These are phyloP conservation scores for Gossypium turneri DNA, from an alignment of 345 rosid species.

Conservation along the genomic window DNA sequence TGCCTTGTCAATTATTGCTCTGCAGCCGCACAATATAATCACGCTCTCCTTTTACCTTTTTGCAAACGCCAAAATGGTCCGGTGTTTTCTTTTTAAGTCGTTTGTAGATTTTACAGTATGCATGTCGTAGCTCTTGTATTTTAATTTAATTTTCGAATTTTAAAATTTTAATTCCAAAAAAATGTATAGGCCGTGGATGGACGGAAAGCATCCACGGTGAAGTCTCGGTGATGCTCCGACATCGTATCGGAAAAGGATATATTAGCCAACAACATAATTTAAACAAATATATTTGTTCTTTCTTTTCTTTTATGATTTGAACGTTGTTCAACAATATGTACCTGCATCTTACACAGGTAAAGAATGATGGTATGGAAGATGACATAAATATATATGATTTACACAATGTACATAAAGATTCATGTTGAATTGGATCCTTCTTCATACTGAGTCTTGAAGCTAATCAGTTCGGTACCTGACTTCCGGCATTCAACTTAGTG, in stretches of 20 bases:
- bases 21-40: background rate
- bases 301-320: background rate
- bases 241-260: no score
- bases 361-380: background rate
- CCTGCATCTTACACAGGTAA: background rate
- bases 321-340: background rate
- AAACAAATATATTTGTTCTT: background rate
- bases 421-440: background rate
- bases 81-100: background rate
- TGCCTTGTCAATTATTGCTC: slow-evolving; percentile 5
- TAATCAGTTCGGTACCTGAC: background rate
- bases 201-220: background rate
- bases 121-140: no score
- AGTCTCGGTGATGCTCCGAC: background rate
- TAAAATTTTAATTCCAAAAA: no score
- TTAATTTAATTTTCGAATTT: no score
- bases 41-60: background rate
- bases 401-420: background rate
- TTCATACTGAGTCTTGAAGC: background rate
- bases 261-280: background rate
- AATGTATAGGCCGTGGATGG: background rate
- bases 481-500: slow-evolving; percentile 35
- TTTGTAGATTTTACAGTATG: no score
- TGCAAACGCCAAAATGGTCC: background rate
- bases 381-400: background rate